These are phyloP conservation scores for Cryphonectria radicalis DNA, from an alignment of 2,329 filamentous ascomycete genomes.

Conservation along the genomic window DNA sequence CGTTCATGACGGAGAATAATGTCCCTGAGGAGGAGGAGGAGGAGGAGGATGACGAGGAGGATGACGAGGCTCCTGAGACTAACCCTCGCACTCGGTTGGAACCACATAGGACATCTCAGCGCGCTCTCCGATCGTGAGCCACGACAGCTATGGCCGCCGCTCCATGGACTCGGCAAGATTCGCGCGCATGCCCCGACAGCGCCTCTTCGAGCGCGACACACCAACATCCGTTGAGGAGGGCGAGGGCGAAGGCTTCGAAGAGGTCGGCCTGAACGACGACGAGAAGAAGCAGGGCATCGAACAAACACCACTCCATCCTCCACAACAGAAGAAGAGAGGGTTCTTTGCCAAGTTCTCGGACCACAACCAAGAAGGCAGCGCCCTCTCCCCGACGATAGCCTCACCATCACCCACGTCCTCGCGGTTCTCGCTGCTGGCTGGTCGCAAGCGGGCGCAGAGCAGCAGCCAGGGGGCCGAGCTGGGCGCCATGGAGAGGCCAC, in stretches of 20 bases:
- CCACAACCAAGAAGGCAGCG: conserved; percentile 39
- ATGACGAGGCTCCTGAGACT: neutral
- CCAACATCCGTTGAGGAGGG: conserved; percentile 66
- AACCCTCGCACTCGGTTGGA: neutral
- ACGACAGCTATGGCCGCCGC: conserved; percentile 67
- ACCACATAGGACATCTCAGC: conserved; percentile 82
- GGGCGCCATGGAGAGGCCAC: conserved; percentile 59
- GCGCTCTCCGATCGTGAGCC: conserved; percentile 71
- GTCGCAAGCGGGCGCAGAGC: conserved; percentile 73
- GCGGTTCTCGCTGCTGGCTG: conserved; percentile 66
- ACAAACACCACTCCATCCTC: conserved; percentile 37
- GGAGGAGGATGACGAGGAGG: too few species aligned
- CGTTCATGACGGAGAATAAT: conserved; percentile 40
- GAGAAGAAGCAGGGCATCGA: conserved; percentile 53
- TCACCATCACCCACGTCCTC: conserved; percentile 49
- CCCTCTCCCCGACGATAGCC: conserved; percentile 36
- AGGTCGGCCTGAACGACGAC: conserved; percentile 85
- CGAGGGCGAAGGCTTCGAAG: conserved; percentile 71
- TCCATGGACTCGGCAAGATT: conserved; percentile 78
- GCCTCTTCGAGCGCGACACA: conserved; percentile 61
- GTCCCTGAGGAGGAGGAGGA: neutral
- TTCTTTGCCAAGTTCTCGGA: conserved; percentile 85
- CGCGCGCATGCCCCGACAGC: conserved; percentile 63
- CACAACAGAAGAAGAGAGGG: conserved; percentile 65
- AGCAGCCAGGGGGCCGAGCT: conserved; percentile 75